Evolutionary conservation across 1,284 basidiomycete genomes (phyloP), one percentile per base, ranked within the genome.

Genomic region (Rhizoctonia solani): DNA sequence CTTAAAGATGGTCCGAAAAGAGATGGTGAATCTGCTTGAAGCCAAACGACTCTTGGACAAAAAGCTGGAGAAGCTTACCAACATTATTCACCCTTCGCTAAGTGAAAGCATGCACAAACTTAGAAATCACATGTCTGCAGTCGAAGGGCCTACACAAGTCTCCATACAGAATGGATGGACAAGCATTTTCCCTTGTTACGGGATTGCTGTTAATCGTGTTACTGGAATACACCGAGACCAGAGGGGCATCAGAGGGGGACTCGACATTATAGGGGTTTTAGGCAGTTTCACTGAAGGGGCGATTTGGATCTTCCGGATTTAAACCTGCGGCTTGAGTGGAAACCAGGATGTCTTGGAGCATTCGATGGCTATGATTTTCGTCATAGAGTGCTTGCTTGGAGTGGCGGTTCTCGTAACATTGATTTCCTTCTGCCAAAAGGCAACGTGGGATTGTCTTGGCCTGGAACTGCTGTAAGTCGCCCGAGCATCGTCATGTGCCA

Each of bases 211-310:
- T 8, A 59, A 59, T 30, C 56, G 56, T n/a, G 47, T 27, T 29
- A 34, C 42, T 13, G 2, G 3, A 1, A 32, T 37, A 5, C 56
- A 59, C 23, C 13, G 56, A n/a, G 56, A 59, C 30, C 19, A 30
- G 16, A 32, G 25, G 13, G 56, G 56, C 3, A 47, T 47, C 27
- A 47, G 44, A 29, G 56, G 29, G 4, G 56, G 44, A 47, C 29
- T 59, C n/a, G 56, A 59, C 19, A 23, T 59, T n/a, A 59, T 59
- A 19, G 29, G 56, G 2, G 56, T 59, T 9, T 30, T 59, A n/a
- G 44, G 56, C 3, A 49, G 27, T 8, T 56, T 56, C 25, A 14
- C 30, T 4, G 4, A 16, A 5, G 56, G 44, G 44, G 56, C 1
- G 30, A 59, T 21, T 30, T 59, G 29, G 21, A 29, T 1, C 21